phyloP scores from a whole-genome alignment of 2,329 filamentous ascomycete genomes.

The Botryosphaeria dothidea region DNA sequence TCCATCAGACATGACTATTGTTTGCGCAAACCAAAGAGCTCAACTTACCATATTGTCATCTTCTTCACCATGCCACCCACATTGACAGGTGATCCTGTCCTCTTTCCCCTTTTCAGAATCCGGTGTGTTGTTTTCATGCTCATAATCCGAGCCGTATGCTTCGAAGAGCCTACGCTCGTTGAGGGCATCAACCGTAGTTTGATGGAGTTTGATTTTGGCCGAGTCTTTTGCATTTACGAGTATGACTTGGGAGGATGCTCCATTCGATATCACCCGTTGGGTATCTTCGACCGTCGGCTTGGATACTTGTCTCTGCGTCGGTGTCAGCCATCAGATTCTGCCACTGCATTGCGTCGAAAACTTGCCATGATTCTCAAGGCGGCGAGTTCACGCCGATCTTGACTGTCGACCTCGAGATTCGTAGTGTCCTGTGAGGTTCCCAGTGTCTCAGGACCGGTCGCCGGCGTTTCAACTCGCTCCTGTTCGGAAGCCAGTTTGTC shows the following conservation, averaged over 20 bases:
- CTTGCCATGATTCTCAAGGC: neutral
- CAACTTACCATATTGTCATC: slow-evolving; percentile 45
- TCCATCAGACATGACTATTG: neutral
- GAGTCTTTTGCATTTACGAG: neutral
- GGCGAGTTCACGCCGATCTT: neutral
- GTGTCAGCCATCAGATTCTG: neutral
- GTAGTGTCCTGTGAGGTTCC: neutral
- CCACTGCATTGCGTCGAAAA: neutral
- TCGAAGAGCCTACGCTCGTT: slow-evolving; percentile 4
- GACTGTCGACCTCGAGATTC: neutral
- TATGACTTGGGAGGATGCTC: too few species aligned
- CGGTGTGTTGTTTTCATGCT: neutral
- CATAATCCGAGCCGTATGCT: neutral
- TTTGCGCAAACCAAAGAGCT: neutral
- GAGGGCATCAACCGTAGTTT: slow-evolving; percentile 23
- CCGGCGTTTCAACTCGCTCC: neutral
- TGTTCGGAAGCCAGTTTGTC: neutral
- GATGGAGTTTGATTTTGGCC: slow-evolving; percentile 19
- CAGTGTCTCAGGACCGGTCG: neutral
- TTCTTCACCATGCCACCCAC: slow-evolving; percentile 37
- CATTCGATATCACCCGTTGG: neutral
- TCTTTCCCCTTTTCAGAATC: neutral
- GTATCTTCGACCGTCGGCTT: neutral
- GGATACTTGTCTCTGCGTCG: neutral
- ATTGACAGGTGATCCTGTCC: slow-evolving; percentile 39